Conservation (phyloP, 345 rosid genomes). For the Melaleuca alternifolia region DNA sequence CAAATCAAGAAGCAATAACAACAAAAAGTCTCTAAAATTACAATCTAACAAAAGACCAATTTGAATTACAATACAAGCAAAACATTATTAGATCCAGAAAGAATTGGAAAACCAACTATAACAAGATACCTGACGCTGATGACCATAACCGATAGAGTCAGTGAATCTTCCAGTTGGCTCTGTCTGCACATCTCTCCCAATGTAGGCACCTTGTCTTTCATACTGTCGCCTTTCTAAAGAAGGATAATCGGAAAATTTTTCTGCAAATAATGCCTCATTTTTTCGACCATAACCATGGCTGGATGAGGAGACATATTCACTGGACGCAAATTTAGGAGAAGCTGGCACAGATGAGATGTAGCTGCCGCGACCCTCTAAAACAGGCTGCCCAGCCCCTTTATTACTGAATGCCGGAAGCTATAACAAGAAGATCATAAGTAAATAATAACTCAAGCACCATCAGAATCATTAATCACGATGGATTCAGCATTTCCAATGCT, state of each 20-base stretch:
- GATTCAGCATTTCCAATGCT: neutral
- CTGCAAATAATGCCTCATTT: conserved; percentile 56
- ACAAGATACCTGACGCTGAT: conserved; percentile 61
- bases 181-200: conserved; percentile 66
- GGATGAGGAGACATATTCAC: conserved; percentile 57
- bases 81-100: neutral
- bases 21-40: neutral
- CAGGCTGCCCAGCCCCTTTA: conserved; percentile 41
- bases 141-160: conserved; percentile 62
- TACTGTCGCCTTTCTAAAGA: conserved; percentile 65
- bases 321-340: conserved; percentile 72
- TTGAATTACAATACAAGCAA: neutral
- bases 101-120: neutral
- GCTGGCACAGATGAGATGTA: conserved; percentile 53
- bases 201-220: conserved; percentile 55
- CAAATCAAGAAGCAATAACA: neutral
- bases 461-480: neutral
- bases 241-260: conserved; percentile 66
- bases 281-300: conserved; percentile 67
- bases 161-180: conserved; percentile 58
- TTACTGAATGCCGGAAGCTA: conserved; percentile 36
- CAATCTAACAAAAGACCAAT: neutral
- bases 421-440: neutral
- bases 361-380: conserved; percentile 58
- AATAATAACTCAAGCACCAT: neutral